phyloP scores from a whole-genome alignment of 176 grass and related monocot genomes.

The Juncus effusus region DNA sequence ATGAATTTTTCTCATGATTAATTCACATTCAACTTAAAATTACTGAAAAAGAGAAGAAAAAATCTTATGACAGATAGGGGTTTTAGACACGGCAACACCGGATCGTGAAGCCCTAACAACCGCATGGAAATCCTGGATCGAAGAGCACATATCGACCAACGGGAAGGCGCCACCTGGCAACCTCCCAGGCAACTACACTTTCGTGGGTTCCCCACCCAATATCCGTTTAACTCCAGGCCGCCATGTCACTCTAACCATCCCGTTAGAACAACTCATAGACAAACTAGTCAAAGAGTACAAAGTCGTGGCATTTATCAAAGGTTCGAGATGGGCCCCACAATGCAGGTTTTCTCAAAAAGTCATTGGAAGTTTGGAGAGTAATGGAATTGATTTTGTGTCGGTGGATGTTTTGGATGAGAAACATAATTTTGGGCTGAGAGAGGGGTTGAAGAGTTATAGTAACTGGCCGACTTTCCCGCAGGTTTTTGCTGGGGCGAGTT shows the following conservation, averaged over 20 bases:
- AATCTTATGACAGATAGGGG: slow-evolving; percentile 46
- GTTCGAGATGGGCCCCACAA: slow-evolving; percentile 77
- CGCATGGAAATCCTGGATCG: slow-evolving; percentile 94
- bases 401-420: slow-evolving; percentile 93
- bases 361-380: slow-evolving; percentile 66
- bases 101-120: slow-evolving; percentile 47
- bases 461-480: slow-evolving; percentile 94
- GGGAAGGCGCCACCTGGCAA: slow-evolving; percentile 87
- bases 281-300: slow-evolving; percentile 82
- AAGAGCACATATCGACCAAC: slow-evolving; percentile 68
- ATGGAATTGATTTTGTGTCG: slow-evolving; percentile 62
- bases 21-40: too few species aligned
- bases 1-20: too few species aligned
- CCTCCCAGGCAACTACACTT: slow-evolving; percentile 70
- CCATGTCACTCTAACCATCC: slow-evolving; percentile 69
- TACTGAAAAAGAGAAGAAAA: too few species aligned
- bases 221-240: slow-evolving; percentile 72
- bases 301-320: slow-evolving; percentile 97
- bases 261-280: slow-evolving; percentile 67
- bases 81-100: slow-evolving; percentile 40
- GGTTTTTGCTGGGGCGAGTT: slow-evolving; percentile 81
- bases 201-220: slow-evolving; percentile 50
- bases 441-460: slow-evolving; percentile 74
- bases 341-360: slow-evolving; percentile 89
- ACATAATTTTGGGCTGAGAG: slow-evolving; percentile 73